Base-by-base conservation (phyloP, 306 rosid genomes). In the Elaeagnus macrophylla region DNA sequence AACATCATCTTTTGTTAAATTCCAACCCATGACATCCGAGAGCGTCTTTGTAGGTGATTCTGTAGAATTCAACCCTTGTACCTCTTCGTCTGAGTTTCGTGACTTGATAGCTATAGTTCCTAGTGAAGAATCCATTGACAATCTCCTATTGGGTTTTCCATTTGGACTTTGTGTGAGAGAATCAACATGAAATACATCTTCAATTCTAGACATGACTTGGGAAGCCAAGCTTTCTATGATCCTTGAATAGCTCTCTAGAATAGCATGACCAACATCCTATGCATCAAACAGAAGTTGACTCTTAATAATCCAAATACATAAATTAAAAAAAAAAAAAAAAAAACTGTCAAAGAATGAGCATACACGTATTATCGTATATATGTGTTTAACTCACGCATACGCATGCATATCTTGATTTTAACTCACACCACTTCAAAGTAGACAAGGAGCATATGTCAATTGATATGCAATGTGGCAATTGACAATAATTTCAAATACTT, bases 211-310 rank as follows among this genome's bases (percentile, higher is more conserved):
- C 76, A 74, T 48, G 36, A 84, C 81, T 38, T 79, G 84, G 62
- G 58, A 75, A 32, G 99, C 99, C 54, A 87, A 74, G 67, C 96
- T 93, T 74, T 87, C 99, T 71, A 93, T 82, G 7, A 87, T 82
- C 83, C 99, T 80, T 53, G 99, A 87, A 70, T 87, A 87, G 81
- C 96, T 87, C 72, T 93, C 99, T 39, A 93, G 81, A 72, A 82
- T 87, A 48, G 96, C 83, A 46, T 80, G 83, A 49, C 99, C 99
- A 5, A 87, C 81, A 79, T 87, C 99, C 99, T 93, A 78, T 73
- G 45, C 32, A 73, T 44, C 32, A 25, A 25, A 25, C 4, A 25
- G 32, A 25, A 1, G 32, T 25, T 25, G 2, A 25, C 32, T 25
- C 32, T 25, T 25, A 25, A 25, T 25, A 25, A 25, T 25, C 32